Conservation (phyloP, 495 filamentous ascomycete species). For the Aspergillus sparsus region DNA sequence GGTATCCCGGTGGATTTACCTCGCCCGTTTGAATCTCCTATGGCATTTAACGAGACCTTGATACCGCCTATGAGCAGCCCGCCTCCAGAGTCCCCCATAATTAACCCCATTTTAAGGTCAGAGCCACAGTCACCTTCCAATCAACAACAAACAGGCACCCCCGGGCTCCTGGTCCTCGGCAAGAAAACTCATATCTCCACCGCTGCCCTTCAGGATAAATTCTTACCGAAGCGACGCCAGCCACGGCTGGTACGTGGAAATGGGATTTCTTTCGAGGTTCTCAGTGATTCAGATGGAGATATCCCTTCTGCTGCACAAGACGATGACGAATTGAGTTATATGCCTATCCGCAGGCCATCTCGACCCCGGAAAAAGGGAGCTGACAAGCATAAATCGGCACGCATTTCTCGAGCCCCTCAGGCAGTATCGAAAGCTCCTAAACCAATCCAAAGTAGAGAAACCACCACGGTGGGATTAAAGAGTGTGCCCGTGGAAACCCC, state of each 20-base stretch:
- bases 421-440: conserved; percentile 3
- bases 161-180: conserved; percentile 21
- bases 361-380: conserved; percentile 17
- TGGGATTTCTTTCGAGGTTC: conserved; percentile 23
- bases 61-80: conserved; percentile 51
- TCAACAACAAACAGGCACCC: conserved; percentile 9
- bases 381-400: conserved; percentile 24
- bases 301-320: conserved; percentile 31
- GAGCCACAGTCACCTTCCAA: conserved; percentile 30
- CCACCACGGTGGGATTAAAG: no score
- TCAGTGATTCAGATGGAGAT: conserved; percentile 39
- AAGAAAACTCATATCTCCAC: conserved; percentile 46
- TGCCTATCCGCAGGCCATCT: conserved; percentile 30
- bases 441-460: no score
- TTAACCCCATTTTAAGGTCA: conserved; percentile 22
- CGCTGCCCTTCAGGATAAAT: conserved; percentile 45
- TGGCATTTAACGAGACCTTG: conserved; percentile 52
- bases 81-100: conserved; percentile 21
- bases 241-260: conserved; percentile 28
- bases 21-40: conserved; percentile 28
- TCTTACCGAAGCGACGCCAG: conserved; percentile 49
- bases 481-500: conserved; percentile 2
- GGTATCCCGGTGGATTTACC: conserved; percentile 15
- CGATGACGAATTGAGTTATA: conserved; percentile 43
- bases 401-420: conserved; percentile 8